Conservation (phyloP, 2,329 filamentous ascomycete species). For the Claviceps quebecensis region DNA sequence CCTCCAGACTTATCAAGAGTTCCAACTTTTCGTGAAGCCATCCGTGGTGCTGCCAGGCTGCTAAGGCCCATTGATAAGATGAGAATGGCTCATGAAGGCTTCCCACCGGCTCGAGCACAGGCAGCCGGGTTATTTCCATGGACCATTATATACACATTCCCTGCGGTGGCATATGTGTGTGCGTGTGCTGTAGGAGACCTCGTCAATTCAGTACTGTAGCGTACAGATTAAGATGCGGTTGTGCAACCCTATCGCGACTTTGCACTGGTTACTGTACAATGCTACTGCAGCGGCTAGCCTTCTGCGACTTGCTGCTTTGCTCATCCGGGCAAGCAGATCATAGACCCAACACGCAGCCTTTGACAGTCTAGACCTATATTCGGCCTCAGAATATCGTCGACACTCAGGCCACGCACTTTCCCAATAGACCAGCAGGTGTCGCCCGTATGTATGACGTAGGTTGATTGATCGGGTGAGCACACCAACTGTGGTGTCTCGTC, state of each 20-base stretch:
- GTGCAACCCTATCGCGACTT: neutral
- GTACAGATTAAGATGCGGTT: neutral
- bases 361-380: slow-evolving; percentile 36
- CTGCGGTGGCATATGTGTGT: neutral
- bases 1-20: too few species aligned
- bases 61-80: neutral
- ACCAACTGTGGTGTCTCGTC: slow-evolving; percentile 3
- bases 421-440: slow-evolving; percentile 42
- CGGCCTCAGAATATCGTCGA: slow-evolving; percentile 30
- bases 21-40: too few species aligned
- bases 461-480: slow-evolving; percentile 17
- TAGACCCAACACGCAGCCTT: slow-evolving; percentile 24
- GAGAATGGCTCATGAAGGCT: neutral
- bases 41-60: too few species aligned
- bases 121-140: neutral
- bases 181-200: neutral
- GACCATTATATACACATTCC: neutral
- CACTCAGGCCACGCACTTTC: slow-evolving; percentile 23
- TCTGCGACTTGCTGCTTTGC: neutral
- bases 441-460: slow-evolving; percentile 28
- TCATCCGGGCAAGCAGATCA: slow-evolving; percentile 29
- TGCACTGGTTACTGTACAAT: neutral
- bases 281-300: neutral
- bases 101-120: neutral
- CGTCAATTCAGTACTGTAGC: neutral